These are phyloP conservation scores for Halophytophthora polymorphica DNA, from an alignment of 352 stramenopile genomes.

Conservation along the genomic window DNA sequence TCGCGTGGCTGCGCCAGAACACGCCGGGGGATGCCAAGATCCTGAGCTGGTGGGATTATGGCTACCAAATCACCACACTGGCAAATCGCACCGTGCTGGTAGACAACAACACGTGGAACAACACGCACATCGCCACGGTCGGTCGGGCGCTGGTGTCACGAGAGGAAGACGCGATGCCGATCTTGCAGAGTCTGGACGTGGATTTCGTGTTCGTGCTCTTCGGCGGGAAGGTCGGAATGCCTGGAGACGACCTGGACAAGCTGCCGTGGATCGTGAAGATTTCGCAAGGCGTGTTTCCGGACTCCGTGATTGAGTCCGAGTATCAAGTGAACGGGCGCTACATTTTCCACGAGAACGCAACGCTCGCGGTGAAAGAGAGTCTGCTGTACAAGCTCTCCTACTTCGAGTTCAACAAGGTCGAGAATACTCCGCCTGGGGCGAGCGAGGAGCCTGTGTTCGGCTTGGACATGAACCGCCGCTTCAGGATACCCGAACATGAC, in stretches of 20 bases:
- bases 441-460: slow-evolving; percentile 29
- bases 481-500: slow-evolving; percentile 46
- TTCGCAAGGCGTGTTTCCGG: slow-evolving; percentile 79
- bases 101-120: slow-evolving; percentile 98
- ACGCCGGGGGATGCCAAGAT: slow-evolving; percentile 64
- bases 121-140: slow-evolving; percentile 95
- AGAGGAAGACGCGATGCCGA: slow-evolving; percentile 67
- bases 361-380: slow-evolving; percentile 79
- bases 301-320: slow-evolving; percentile 82
- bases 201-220: slow-evolving; percentile 84
- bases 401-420: slow-evolving; percentile 59
- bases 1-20: slow-evolving; percentile 78
- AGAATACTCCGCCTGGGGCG: slow-evolving; percentile 17
- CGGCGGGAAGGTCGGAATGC: slow-evolving; percentile 60
- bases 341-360: slow-evolving; percentile 67
- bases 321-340: slow-evolving; percentile 71
- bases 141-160: slow-evolving; percentile 73
- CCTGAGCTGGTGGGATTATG: slow-evolving; percentile 86
- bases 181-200: slow-evolving; percentile 71
- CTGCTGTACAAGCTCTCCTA: slow-evolving; percentile 93
- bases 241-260: slow-evolving; percentile 92
- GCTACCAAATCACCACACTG: slow-evolving; percentile 79
- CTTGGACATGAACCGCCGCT: slow-evolving; percentile 72
- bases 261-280: slow-evolving; percentile 93
- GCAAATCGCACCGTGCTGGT: slow-evolving; percentile 87